These are phyloP conservation scores for Avena insularis DNA, from an alignment of 176 grass and related monocot species.

Conservation along the genomic window DNA sequence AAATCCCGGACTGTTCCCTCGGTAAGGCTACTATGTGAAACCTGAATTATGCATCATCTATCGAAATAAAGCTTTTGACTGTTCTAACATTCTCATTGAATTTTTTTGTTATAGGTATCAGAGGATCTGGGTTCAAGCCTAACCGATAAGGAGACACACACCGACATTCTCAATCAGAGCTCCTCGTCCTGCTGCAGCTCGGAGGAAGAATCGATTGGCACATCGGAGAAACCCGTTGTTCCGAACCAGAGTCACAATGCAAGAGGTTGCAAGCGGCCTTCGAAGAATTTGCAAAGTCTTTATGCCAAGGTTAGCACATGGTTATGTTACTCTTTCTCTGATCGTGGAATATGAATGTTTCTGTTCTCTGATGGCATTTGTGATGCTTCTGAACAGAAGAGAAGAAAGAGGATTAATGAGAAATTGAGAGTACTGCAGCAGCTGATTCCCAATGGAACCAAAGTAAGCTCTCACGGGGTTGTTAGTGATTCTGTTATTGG, in stretches of 20 bases:
- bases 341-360: not conserved
- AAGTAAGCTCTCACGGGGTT: conserved; percentile 21
- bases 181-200: conserved; percentile 36
- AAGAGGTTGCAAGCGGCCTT: conserved; percentile 18
- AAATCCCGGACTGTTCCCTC: not conserved
- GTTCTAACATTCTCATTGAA: not conserved
- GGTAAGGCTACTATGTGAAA: conserved; percentile 30
- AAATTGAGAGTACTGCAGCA: conserved; percentile 42
- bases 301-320: conserved; percentile 45
- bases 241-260: conserved; percentile 21
- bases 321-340: not conserved
- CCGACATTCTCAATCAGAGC: not conserved
- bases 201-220: conserved; percentile 33
- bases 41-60: not conserved
- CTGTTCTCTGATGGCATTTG: conserved; percentile 22
- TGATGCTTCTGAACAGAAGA: conserved; percentile 34
- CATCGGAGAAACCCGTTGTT: conserved; percentile 17
- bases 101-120: not conserved
- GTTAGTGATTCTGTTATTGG: not conserved
- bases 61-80: not conserved
- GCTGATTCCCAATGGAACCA: conserved; percentile 54
- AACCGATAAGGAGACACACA: not conserved
- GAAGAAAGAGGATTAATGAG: conserved; percentile 51
- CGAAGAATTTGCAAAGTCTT: conserved; percentile 40
- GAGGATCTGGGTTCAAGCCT: not conserved